Evolutionary conservation across 140 eudicot genomes (phyloP), one percentile per base, ranked within the genome.

Genomic region (Anethum foeniculum): DNA sequence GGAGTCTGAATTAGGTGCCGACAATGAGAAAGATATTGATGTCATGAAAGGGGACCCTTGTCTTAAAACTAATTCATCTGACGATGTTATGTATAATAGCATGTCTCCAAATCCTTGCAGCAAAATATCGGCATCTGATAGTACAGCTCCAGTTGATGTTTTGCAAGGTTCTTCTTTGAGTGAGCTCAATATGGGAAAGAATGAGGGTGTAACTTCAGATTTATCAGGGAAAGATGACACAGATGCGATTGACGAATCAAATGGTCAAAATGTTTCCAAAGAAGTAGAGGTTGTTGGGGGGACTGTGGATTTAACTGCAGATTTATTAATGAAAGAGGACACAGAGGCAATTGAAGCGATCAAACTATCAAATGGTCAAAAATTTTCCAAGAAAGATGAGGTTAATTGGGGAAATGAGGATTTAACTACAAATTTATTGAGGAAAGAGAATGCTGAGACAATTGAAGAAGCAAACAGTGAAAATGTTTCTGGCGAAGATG

Each of bases 241-340:
- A 1, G 27, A 7, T 39, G 43, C 11, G 12, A 75, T 27, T 75
- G 79, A 75, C 28, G 79, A 27, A 27, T 75, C 64, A 85, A 86
- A 41, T 79, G 71, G 64, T 71, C 54, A 75, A 1, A 16, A 74
- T 44, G 84, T 1, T 67, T 88, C 77, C 79, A 82, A 23, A 18
- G 73, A 83, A 74, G 80, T 77, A 47, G 88, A 79, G 73, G 83
- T 75, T 75, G 87, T 82, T 87, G 82, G 83, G 14, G 84, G 86
- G 28, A 82, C 75, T 51, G 83, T 62, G 69, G 80, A 75, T 43
- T 2, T 28, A 7, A 23, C 71, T 25, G 30, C 75, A 49, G 65
- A 77, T 56, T 43, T 56, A 0, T 67, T 83, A 18, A 81, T 81
- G 67, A 81, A n/a, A 69, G 81, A 30, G 69, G 81, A 27, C 60